Evolutionary conservation across 345 rosid species (phyloP).

Genomic region (Pugionium cornutum): DNA sequence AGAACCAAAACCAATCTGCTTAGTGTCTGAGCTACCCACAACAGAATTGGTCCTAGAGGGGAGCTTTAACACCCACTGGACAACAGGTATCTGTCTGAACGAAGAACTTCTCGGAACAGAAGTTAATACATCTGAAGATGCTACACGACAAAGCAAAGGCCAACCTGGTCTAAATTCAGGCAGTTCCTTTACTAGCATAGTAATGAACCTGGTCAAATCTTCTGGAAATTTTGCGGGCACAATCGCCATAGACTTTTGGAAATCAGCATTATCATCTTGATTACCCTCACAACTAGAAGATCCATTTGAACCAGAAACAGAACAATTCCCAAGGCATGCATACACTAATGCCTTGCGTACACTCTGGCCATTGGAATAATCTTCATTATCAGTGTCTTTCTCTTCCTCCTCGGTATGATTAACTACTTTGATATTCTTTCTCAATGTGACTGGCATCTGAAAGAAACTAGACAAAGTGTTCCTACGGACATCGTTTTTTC

Average conservation of each 20-base stretch:
- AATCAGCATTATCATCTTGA: conserved; percentile 39
- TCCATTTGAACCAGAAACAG: conserved; percentile 45
- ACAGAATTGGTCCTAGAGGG: conserved; percentile 56
- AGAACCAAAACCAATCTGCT: conserved; percentile 34
- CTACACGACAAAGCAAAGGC: conserved; percentile 69
- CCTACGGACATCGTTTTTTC: conserved; percentile 43
- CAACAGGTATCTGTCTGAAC: conserved; percentile 60
- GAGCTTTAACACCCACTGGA: conserved; percentile 61
- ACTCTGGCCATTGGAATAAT: conserved; percentile 37
- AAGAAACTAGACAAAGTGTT: conserved; percentile 55
- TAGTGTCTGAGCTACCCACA: conserved; percentile 45
- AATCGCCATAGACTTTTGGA: conserved; percentile 50
- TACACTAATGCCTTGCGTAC: conserved; percentile 48
- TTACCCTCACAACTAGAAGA: conserved; percentile 33
- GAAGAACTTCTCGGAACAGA: conserved; percentile 42
- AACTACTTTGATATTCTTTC: conserved; percentile 52
- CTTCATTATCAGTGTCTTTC: conserved; percentile 2
- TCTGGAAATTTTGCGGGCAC: conserved; percentile 49
- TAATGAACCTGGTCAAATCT: conserved; percentile 41
- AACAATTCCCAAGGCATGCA: conserved; percentile 49
- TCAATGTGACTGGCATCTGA: conserved; percentile 50
- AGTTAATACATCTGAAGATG: conserved; percentile 36
- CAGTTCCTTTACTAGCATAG: conserved; percentile 47
- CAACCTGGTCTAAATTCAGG: conserved; percentile 81
- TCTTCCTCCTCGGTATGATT: conserved; percentile 34